Percentiles rank a stretch among this genome's conserved stretches.
Evolutionary conservation across 352 stramenopile genomes (phyloP).

Genomic region (Phytophthora sansomeana): DNA sequence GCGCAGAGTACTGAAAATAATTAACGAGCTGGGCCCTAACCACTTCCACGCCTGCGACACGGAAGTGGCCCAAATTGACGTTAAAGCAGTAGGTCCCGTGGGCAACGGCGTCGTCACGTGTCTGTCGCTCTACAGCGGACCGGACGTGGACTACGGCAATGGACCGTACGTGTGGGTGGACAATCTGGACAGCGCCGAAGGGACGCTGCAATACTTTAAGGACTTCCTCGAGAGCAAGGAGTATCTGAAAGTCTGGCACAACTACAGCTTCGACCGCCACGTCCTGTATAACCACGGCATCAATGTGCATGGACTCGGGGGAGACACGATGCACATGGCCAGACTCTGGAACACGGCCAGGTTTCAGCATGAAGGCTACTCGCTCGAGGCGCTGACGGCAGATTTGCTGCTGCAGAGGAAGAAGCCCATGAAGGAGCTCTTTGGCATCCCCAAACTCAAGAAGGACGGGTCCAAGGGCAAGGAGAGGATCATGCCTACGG

Average conservation of each 20-base stretch:
- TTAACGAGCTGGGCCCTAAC: slow-evolving; percentile 62
- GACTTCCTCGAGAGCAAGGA: slow-evolving; percentile 93
- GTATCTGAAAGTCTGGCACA: slow-evolving; percentile 98
- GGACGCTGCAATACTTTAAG: slow-evolving; percentile 89
- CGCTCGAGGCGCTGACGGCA: slow-evolving; percentile 94
- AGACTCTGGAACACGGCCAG: slow-evolving; percentile 89
- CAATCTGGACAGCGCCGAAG: slow-evolving; percentile 93
- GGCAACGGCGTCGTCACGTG: slow-evolving; percentile 98
- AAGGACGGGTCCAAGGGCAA: slow-evolving; percentile 96
- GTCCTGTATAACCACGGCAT: slow-evolving; percentile 98
- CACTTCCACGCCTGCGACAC: slow-evolving; percentile 97
- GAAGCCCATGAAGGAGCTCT: slow-evolving; percentile 97
- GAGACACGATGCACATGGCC: slow-evolving; percentile 99
- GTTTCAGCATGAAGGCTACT: slow-evolving; percentile 93
- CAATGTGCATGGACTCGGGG: slow-evolving; percentile 91
- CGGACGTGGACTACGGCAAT: slow-evolving; percentile 97
- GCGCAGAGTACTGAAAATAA: slow-evolving; percentile 65
- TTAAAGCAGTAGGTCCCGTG: slow-evolving; percentile 94
- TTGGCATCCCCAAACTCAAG: slow-evolving; percentile 94
- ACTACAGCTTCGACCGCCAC: slow-evolving; percentile 99
- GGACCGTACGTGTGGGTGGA: slow-evolving; percentile 92
- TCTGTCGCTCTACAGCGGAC: slow-evolving; percentile 96
- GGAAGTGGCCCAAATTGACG: slow-evolving; percentile 97
- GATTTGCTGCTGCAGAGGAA: slow-evolving; percentile 92
- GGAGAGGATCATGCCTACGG: slow-evolving; percentile 75